Evolutionary conservation across 2,329 filamentous ascomycete species (phyloP).

Genomic region (Neurospora sp.): DNA sequence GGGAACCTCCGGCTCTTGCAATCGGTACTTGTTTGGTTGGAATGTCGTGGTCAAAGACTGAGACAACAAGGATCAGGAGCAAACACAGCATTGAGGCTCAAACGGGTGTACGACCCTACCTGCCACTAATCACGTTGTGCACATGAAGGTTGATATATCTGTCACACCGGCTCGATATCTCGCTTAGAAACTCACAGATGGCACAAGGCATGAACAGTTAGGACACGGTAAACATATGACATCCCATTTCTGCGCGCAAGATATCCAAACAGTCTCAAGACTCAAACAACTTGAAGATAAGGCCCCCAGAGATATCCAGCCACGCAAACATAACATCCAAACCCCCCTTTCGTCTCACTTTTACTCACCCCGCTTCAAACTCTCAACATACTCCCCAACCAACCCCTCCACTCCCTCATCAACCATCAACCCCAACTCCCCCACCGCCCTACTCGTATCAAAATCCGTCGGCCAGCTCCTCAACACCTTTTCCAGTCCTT

Average conservation of each 20-base stretch:
- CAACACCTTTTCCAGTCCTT: conserved; percentile 45
- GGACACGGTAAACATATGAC: neutral
- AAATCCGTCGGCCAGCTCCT: conserved; percentile 51
- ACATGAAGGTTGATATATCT: neutral
- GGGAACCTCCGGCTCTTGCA: neutral
- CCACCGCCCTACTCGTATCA: conserved; percentile 31
- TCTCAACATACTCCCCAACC: conserved; percentile 34
- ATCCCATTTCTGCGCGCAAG: neutral
- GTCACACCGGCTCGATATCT: neutral
- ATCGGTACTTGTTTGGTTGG: neutral
- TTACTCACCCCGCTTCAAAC: conserved; percentile 15
- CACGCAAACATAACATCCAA: neutral
- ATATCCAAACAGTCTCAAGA: neutral
- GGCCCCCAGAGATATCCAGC: neutral
- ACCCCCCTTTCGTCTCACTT: neutral
- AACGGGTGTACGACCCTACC: neutral
- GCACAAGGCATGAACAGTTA: neutral
- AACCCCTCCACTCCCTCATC: conserved; percentile 44
- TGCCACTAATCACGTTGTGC: neutral
- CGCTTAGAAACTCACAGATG: neutral
- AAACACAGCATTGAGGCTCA: neutral
- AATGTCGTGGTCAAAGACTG: neutral
- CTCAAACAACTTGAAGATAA: neutral
- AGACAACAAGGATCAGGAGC: neutral
- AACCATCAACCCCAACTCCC: conserved; percentile 35